These are phyloP conservation scores for Lojkania enalia DNA, from an alignment of 2,329 filamentous ascomycete species.

Conservation along the genomic window DNA sequence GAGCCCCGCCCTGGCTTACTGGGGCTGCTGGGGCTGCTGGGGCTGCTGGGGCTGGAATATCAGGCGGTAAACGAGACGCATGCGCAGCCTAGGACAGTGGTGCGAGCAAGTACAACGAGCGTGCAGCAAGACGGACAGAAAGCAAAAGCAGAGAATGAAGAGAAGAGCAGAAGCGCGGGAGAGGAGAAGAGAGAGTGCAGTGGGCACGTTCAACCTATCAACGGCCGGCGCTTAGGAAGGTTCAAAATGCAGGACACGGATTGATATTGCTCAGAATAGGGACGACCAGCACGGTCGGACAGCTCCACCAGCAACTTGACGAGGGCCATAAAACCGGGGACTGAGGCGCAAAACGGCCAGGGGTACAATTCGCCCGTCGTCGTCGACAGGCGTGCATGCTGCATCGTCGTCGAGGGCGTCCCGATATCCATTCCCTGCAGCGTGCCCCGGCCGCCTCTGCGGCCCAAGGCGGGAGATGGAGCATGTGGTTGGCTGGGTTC, in stretches of 20 bases:
- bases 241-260: slow-evolving; percentile 27
- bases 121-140: slow-evolving; percentile 41
- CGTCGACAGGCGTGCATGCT: slow-evolving; percentile 22
- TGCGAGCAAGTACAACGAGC: slow-evolving; percentile 32
- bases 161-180: slow-evolving; percentile 37
- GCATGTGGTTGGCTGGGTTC: slow-evolving; percentile 35
- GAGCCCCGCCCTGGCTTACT: slow-evolving; percentile 44
- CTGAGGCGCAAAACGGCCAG: slow-evolving; percentile 41
- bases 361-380: slow-evolving; percentile 34
- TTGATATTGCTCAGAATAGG: slow-evolving; percentile 45
- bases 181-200: slow-evolving; percentile 32
- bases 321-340: slow-evolving; percentile 26
- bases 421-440: slow-evolving; percentile 24
- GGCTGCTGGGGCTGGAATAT: too few relatives aligned
- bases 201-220: slow-evolving; percentile 40
- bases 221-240: slow-evolving; percentile 41
- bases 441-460: slow-evolving; percentile 19
- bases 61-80: slow-evolving; percentile 44
- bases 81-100: slow-evolving; percentile 44
- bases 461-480: slow-evolving; percentile 35
- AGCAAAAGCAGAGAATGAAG: slow-evolving; percentile 22
- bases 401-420: slow-evolving; percentile 31
- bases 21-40: slow-evolving; percentile 37
- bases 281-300: slow-evolving; percentile 29
- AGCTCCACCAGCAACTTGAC: slow-evolving; percentile 28